Evolutionary conservation across 495 filamentous ascomycete species (phyloP), one percentile per base, ranked within the genome.

Genomic region (Penicillium canariense): DNA sequence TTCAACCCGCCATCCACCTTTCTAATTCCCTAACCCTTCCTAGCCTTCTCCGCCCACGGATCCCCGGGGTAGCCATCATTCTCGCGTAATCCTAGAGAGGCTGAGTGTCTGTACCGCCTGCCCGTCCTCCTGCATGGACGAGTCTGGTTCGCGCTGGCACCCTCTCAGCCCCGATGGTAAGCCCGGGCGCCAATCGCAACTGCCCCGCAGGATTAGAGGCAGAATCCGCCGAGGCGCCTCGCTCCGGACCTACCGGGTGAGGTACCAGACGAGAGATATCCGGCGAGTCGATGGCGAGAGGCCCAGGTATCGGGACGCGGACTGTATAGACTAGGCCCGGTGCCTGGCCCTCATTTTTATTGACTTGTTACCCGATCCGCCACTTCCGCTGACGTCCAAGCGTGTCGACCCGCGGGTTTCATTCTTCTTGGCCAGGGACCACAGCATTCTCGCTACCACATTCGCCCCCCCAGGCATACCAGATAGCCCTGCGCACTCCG

Each of bases 311-410:
- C n/a, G n/a, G n/a, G n/a, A n/a, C n/a, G n/a, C n/a, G n/a, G n/a
- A n/a, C n/a, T n/a, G n/a, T n/a, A n/a, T n/a, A n/a, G n/a, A n/a
- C n/a, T n/a, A n/a, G n/a, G n/a, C n/a, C n/a, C n/a, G n/a, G n/a
- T n/a, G n/a, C n/a, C n/a, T n/a, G n/a, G n/a, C n/a, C n/a, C n/a
- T n/a, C n/a, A n/a, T n/a, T n/a, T n/a, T n/a, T 50, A 58, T 48
- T 64, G 59, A 60, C 32, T 36, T 36, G 26, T 66, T 59, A 52
- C 52, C 59, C 52, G 59, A 59, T 62, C 59, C 59, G 59, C 55
- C 48, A 30, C 35, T 22, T 59, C 59, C 59, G 59, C 32, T 42
- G 38, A 42, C 38, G n/a, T 25, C 38, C 38, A 40, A 40, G 38
- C 20, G 38, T 40, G 38, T 38, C 18, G 34, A 38, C 34, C 36